phyloP scores from a whole-genome alignment of 164 flowering plant species.

The Piper betle region DNA sequence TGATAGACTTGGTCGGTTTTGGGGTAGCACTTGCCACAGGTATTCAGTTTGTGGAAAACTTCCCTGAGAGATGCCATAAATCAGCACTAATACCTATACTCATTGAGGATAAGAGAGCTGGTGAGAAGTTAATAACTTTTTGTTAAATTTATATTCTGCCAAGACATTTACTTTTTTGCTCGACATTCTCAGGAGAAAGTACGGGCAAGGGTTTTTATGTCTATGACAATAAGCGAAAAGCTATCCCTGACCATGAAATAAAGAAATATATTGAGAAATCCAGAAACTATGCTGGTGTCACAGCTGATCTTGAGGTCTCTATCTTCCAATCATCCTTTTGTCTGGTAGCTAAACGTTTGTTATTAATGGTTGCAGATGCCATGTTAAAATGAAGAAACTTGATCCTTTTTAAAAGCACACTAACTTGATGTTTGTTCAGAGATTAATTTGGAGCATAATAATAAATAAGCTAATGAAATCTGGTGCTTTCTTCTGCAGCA shows the following conservation, averaged over 20 bases:
- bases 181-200: constrained; percentile 46
- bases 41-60: constrained; percentile 46
- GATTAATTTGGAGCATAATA: not conserved
- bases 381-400: no score
- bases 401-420: no score
- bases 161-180: not conserved
- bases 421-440: no score
- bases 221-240: constrained; percentile 57
- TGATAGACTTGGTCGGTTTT: constrained; percentile 83
- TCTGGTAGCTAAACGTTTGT: no score
- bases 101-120: constrained; percentile 77
- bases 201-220: constrained; percentile 71
- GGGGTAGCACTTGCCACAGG: constrained; percentile 87
- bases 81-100: constrained; percentile 60
- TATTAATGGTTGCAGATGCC: no score
- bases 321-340: constrained; percentile 4
- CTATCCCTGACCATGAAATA: constrained; percentile 70
- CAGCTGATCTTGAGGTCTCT: constrained; percentile 63
- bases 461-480: not conserved
- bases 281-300: constrained; percentile 53
- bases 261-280: constrained; percentile 67
- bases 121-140: constrained; percentile 16
- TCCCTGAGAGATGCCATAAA: constrained; percentile 65
- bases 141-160: not conserved
- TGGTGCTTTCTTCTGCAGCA: constrained; percentile 21